Percentiles rank a stretch among this genome's conserved stretches.
These are phyloP conservation scores for Pichia kudriavzevii DNA, from an alignment of 1,139 yeast genomes.

Conservation along the genomic window DNA sequence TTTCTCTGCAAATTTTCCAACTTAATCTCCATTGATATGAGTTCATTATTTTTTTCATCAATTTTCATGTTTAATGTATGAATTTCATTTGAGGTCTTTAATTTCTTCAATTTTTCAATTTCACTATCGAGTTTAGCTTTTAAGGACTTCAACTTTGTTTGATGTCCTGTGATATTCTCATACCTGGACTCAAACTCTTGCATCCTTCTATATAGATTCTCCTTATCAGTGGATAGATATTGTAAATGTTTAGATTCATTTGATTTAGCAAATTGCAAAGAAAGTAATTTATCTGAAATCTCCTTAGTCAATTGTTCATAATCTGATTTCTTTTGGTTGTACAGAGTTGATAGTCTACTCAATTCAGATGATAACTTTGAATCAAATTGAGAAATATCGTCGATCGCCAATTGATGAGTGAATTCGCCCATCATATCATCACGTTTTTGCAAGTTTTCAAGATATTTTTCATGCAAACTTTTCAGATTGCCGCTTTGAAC, in stretches of 20 bases:
- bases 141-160: slow-evolving; percentile 30
- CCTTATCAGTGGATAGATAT: slow-evolving; percentile 33
- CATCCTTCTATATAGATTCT: slow-evolving; percentile 30
- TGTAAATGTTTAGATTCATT: slow-evolving; percentile 37
- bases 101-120: slow-evolving; percentile 28
- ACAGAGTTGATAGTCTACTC: slow-evolving; percentile 9
- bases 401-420: slow-evolving; percentile 4
- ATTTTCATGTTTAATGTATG: slow-evolving; percentile 29
- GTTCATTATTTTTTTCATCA: slow-evolving; percentile 1
- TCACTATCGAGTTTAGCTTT: slow-evolving; percentile 32
- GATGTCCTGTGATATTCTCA: slow-evolving; percentile 33
- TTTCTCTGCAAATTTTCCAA: slow-evolving; percentile 48
- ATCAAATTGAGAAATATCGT: slow-evolving; percentile 19
- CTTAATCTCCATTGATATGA: slow-evolving; percentile 8
- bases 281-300: slow-evolving; percentile 3
- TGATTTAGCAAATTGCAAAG: slow-evolving; percentile 31
- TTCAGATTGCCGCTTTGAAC: slow-evolving; percentile 53
- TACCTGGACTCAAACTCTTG: slow-evolving; percentile 32
- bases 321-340: slow-evolving; percentile 4
- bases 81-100: slow-evolving; percentile 32
- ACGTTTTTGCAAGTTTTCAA: slow-evolving; percentile 24
- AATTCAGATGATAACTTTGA: slow-evolving; percentile 10
- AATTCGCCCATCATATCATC: slow-evolving; percentile 10
- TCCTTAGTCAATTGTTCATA: slow-evolving; percentile 17
- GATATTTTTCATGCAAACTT: slow-evolving; percentile 37